These are phyloP conservation scores for Lipomyces sp. DNA, from an alignment of 805 yeast genomes.

Conservation along the genomic window DNA sequence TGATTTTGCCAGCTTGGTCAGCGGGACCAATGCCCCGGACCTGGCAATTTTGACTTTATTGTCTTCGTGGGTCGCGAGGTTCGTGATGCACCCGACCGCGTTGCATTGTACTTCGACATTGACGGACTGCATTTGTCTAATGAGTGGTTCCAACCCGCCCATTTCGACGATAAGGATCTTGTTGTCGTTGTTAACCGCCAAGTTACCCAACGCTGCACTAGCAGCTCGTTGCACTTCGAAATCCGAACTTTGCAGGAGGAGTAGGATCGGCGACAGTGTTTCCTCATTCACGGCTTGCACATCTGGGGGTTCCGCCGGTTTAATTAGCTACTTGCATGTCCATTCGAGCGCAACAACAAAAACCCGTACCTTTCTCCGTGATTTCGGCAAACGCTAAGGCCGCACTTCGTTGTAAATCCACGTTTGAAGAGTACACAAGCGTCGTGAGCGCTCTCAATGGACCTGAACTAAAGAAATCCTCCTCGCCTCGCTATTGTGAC, in stretches of 20 bases:
- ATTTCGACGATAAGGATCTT: constrained; percentile 91
- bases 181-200: constrained; percentile 96
- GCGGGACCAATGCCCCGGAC: constrained; percentile 92
- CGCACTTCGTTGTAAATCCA: constrained; percentile 94
- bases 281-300: constrained; percentile 88
- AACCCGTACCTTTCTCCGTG: constrained; percentile 69
- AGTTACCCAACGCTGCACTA: constrained; percentile 97
- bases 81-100: constrained; percentile 98
- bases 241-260: constrained; percentile 82
- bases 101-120: constrained; percentile 98
- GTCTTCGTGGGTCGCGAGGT: constrained; percentile 96
- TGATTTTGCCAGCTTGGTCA: constrained; percentile 91
- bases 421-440: constrained; percentile 90
- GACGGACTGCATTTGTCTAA: constrained; percentile 95
- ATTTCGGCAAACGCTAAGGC: constrained; percentile 98
- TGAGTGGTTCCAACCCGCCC: constrained; percentile 97
- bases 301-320: constrained; percentile 48
- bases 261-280: constrained; percentile 90
- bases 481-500: constrained; percentile 59
- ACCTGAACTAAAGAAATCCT: constrained; percentile 86
- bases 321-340: not conserved
- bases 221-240: constrained; percentile 98
- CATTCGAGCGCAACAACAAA: not conserved
- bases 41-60: constrained; percentile 95
- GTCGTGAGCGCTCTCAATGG: constrained; percentile 86